Conservation (phyloP, 805 yeast genomes). For the Saccharomycopsis oosterbeekiorum region DNA sequence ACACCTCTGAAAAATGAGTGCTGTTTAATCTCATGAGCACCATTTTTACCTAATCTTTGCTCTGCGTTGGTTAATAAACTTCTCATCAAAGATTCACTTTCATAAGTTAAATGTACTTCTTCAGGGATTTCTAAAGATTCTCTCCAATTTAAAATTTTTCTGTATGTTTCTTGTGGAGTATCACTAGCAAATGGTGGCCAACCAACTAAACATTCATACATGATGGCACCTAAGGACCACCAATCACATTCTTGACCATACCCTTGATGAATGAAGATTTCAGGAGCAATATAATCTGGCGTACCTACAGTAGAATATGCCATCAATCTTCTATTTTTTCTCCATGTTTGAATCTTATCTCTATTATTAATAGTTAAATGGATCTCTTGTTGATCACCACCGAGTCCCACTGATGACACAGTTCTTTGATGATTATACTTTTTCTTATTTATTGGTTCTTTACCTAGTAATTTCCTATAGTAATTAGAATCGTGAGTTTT, state of each 20-base stretch:
- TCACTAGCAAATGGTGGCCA: conserved; percentile 98
- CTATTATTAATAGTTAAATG: conserved; percentile 91
- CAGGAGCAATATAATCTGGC: conserved; percentile 94
- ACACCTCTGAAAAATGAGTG: conserved; percentile 96
- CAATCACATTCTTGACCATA: conserved; percentile 96
- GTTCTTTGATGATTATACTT: conserved; percentile 49
- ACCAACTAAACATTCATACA: conserved; percentile 93
- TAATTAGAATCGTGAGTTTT: conserved; percentile 87
- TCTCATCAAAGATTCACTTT: conserved; percentile 78
- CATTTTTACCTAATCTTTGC: conserved; percentile 77
- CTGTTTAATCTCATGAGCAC: conserved; percentile 80
- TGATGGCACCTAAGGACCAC: conserved; percentile 96
- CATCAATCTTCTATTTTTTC: conserved; percentile 84
- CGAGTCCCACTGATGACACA: conserved; percentile 70
- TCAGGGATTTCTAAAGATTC: conserved; percentile 84
- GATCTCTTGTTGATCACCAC: conserved; percentile 37
- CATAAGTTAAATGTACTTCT: conserved; percentile 81
- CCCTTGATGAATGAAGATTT: conserved; percentile 84
- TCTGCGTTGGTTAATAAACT: conserved; percentile 70
- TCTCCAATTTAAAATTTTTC: conserved; percentile 85
- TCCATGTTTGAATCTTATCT: conserved; percentile 94
- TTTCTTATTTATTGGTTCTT: conserved; percentile 26
- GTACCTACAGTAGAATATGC: conserved; percentile 96
- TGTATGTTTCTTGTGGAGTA: conserved; percentile 87
- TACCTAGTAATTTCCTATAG: conserved; percentile 71